phyloP scores from a whole-genome alignment of 1,284 basidiomycete genomes.

The Cutaneotrichosporon sp. region DNA sequence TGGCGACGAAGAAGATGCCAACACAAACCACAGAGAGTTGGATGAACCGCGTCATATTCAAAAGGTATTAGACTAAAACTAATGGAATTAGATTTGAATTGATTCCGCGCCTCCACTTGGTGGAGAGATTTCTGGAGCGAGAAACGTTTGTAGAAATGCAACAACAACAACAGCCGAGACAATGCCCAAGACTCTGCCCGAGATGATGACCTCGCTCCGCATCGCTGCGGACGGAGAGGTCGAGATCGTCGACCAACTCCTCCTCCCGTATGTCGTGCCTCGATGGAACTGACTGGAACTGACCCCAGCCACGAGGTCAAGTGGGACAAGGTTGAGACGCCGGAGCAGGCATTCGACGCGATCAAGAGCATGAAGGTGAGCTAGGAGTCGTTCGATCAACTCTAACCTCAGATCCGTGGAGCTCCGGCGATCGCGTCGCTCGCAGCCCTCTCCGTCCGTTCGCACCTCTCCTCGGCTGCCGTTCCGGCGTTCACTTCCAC shows the following conservation, averaged over 20 bases:
- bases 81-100: constrained; percentile 2
- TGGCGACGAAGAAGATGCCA: constrained; percentile 1
- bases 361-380: constrained; percentile 87
- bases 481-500: constrained; percentile 33
- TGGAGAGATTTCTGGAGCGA: not conserved
- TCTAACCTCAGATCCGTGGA: constrained; percentile 67
- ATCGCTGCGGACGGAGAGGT: constrained; percentile 61
- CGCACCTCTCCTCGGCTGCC: constrained; percentile 51
- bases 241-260: constrained; percentile 80
- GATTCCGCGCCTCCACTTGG: constrained; percentile 14
- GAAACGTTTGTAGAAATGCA: constrained; percentile 10
- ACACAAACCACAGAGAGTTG: not conserved
- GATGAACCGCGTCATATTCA: not conserved
- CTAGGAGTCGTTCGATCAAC: not conserved
- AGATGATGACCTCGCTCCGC: constrained; percentile 64
- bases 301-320: constrained; percentile 62
- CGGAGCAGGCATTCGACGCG: constrained; percentile 80
- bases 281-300: constrained; percentile 1
- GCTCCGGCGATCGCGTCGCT: constrained; percentile 92
- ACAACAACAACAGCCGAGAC: constrained; percentile 1
- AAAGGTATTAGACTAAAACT: not conserved
- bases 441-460: constrained; percentile 73
- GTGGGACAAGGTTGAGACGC: constrained; percentile 67
- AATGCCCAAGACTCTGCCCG: constrained; percentile 38
- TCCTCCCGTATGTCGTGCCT: constrained; percentile 61